These are phyloP conservation scores for Candida vartiovaarae DNA, from an alignment of 805 yeast genomes.

Conservation along the genomic window DNA sequence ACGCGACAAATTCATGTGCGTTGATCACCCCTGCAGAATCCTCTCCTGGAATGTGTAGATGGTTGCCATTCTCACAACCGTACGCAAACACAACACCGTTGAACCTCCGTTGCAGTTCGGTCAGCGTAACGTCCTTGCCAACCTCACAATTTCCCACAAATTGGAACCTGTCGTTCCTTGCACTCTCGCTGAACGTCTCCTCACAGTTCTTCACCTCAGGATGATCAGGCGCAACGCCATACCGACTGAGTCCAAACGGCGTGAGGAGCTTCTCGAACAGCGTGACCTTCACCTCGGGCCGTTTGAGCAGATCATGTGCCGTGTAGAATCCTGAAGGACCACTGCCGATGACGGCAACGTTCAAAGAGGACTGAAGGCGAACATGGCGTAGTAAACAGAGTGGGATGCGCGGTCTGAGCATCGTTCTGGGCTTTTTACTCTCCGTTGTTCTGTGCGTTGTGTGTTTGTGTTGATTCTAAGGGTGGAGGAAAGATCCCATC, in stretches of 20 bases:
- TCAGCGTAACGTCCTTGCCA: constrained; percentile 54
- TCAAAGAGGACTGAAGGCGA: constrained; percentile 8
- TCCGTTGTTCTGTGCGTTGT: neutral
- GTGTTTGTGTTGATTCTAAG: neutral
- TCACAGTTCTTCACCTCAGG: constrained; percentile 88
- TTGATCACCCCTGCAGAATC: constrained; percentile 56
- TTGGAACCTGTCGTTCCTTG: constrained; percentile 32
- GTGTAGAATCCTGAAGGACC: constrained; percentile 98
- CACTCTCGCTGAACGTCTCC: constrained; percentile 51
- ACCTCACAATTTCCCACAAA: constrained; percentile 69
- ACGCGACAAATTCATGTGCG: constrained; percentile 84
- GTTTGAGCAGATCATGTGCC: constrained; percentile 61
- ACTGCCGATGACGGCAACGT: constrained; percentile 63
- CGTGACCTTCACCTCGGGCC: constrained; percentile 41
- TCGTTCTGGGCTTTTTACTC: neutral
- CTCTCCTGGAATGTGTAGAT: constrained; percentile 49
- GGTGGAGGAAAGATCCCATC: too few relatives aligned
- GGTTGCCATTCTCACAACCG: constrained; percentile 64
- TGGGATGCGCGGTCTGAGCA: neutral
- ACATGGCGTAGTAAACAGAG: neutral
- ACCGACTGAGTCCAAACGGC: constrained; percentile 87
- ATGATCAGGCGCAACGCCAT: constrained; percentile 99
- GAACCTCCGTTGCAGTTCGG: constrained; percentile 45
- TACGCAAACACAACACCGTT: constrained; percentile 75
- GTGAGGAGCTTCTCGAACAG: constrained; percentile 81